Evolutionary conservation across 345 rosid species (phyloP).

Genomic region (Laguncularia racemosa): DNA sequence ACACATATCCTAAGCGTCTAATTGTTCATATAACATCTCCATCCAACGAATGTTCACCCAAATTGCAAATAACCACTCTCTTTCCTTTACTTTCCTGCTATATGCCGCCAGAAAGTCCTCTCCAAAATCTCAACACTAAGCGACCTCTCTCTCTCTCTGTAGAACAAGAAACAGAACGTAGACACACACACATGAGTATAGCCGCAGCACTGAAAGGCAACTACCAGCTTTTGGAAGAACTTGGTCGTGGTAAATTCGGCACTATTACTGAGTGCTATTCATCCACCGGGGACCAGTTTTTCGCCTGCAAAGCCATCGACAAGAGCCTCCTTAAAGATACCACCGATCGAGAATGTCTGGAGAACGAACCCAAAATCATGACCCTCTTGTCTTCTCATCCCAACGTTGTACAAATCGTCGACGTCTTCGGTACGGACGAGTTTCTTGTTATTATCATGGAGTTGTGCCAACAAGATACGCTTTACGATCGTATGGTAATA

Average conservation of each 20-base stretch:
- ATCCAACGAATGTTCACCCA: no score
- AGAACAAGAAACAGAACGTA: no score
- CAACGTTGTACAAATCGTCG: constrained; percentile 46
- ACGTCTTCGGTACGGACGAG: constrained; percentile 48
- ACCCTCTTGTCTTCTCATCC: constrained; percentile 54
- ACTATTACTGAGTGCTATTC: constrained; percentile 54
- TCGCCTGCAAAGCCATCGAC: constrained; percentile 67
- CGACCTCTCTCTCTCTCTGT: no score
- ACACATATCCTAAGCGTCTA: no score
- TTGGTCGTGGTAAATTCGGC: constrained; percentile 77
- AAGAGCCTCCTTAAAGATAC: constrained; percentile 50
- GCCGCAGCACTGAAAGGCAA: constrained; percentile 1
- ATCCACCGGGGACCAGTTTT: constrained; percentile 28
- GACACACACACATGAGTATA: no score
- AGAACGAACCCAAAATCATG: constrained; percentile 67
- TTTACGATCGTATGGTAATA: constrained; percentile 32
- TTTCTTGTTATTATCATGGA: constrained; percentile 50
- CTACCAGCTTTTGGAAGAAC: constrained; percentile 57
- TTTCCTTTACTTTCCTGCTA: no score
- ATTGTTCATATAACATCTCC: no score
- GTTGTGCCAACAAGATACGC: constrained; percentile 45
- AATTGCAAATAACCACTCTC: no score
- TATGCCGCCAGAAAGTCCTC: no score
- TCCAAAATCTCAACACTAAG: no score
- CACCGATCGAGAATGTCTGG: constrained; percentile 57